Evolutionary conservation across 2,329 filamentous ascomycete species (phyloP), one percentile per base, ranked within the genome.

Genomic region (Alternaria solani): DNA sequence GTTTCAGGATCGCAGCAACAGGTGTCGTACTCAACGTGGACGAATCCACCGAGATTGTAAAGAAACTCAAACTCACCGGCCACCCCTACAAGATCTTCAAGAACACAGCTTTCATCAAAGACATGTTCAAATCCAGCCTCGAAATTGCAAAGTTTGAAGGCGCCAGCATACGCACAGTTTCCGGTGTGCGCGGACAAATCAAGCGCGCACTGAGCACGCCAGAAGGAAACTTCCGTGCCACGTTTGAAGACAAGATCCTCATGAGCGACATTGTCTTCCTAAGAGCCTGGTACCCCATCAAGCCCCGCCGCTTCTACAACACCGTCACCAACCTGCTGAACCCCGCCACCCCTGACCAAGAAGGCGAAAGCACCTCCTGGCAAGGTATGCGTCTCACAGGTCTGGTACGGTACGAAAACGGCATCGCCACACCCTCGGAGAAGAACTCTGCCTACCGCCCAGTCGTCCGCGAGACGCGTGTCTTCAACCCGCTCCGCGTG

Each of bases 81-180:
- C 86, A 88, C 48, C 94, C 95, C 1, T 96, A 95, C 86, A 98
- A 98, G 82, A 96, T 98, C 80, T 98, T 96, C 88, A 97, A 97
- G 81, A 99, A 99, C 83, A 99, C 95, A 0, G 94, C 95, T 39
- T 99, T 99, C 78, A 93, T 99, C 82, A 96, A 95, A 79, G 93
- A 96, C 81, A 99, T 99, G 95, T 99, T 99, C 85, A 93, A 88
- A 75, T 90, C 91, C 0, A 86, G 93, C 0, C 88, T 99, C 42
- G 95, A 99, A 78, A 95, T 99, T 66, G 94, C 95, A 73, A 99
- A 98, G 77, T 99, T 99, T 74, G 95, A 99, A 82, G 95, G 95
- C 59, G 95, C 95, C 9, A 89, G 92, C 57, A 94, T 99, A 81
- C 93, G 94, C 75, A 99, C 96, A 0, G 96, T 99, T 25, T 97